Percentiles rank a stretch among this genome's conserved stretches.
Evolutionary conservation across 352 stramenopile genomes (phyloP).

Genomic region (Globisporangium echinulatum): DNA sequence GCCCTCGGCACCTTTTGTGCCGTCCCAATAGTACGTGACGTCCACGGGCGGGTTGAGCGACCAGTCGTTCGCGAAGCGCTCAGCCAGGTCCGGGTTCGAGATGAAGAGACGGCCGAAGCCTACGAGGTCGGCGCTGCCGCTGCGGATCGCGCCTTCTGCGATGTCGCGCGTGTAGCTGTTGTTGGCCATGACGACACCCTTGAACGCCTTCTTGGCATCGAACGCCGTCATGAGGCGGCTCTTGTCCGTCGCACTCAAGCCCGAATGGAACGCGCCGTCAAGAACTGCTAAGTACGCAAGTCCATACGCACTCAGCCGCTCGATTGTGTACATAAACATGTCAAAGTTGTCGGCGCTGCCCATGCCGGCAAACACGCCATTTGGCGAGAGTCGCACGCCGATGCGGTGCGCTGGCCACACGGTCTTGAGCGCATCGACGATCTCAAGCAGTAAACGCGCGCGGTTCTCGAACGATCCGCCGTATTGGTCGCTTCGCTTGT

Average conservation of each 20-base stretch:
- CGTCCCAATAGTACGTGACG: background rate
- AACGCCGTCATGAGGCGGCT: slow-evolving; percentile 1
- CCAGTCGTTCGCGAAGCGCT: slow-evolving; percentile 19
- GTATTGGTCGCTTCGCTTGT: slow-evolving; percentile 64
- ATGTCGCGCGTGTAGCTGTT: slow-evolving; percentile 17
- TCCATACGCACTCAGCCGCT: background rate
- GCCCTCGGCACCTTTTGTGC: background rate
- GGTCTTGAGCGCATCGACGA: slow-evolving; percentile 31
- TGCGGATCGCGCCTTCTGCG: slow-evolving; percentile 13
- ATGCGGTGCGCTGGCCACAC: too few species aligned
- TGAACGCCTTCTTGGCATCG: slow-evolving; percentile 5
- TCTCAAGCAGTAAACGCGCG: slow-evolving; percentile 38
- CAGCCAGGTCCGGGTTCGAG: slow-evolving; percentile 31
- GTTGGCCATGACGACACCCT: slow-evolving; percentile 15
- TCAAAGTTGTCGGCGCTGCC: background rate
- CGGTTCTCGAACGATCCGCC: slow-evolving; percentile 69
- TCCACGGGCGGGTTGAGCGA: slow-evolving; percentile 14
- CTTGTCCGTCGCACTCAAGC: slow-evolving; percentile 4
- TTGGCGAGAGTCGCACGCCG: too few species aligned
- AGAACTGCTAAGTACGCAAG: background rate
- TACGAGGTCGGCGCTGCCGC: slow-evolving; percentile 15
- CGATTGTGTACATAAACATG: background rate
- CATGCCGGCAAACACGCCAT: too few species aligned
- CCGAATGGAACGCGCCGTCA: background rate
- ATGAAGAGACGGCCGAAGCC: slow-evolving; percentile 29